phyloP scores from a whole-genome alignment of 1,284 basidiomycete species.

The Ganoderma sp. region DNA sequence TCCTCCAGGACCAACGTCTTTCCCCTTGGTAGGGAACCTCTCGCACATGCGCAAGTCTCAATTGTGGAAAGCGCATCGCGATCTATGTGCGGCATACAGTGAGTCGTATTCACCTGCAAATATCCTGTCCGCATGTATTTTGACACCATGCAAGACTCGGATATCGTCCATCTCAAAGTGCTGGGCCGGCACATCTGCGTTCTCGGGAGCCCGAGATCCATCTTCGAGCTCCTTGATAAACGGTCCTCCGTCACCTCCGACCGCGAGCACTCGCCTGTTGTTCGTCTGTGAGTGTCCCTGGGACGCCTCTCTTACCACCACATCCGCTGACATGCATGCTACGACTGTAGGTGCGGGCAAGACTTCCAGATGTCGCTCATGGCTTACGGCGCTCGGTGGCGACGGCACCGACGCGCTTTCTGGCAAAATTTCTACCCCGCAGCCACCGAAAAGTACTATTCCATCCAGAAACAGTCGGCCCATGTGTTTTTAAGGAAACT shows the following conservation, averaged over 20 bases:
- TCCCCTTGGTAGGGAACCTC: constrained; percentile 8
- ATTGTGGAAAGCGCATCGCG: constrained; percentile 10
- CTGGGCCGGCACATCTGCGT: constrained; percentile 12
- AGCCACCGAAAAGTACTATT: background rate
- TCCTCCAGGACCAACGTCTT: constrained; percentile 9
- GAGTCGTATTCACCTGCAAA: background rate
- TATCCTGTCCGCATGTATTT: background rate
- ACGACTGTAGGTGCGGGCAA: background rate
- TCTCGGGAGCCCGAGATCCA: constrained; percentile 8
- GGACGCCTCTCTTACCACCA: background rate
- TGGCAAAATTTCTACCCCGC: constrained; percentile 17
- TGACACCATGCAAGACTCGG: constrained; percentile 1
- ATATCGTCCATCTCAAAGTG: constrained; percentile 9
- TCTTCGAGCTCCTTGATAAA: constrained; percentile 22
- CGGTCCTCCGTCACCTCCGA: constrained; percentile 15
- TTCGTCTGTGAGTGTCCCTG: background rate
- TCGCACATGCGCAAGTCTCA: background rate
- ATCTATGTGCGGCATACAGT: constrained; percentile 10
- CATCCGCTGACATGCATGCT: background rate
- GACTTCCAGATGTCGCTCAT: constrained; percentile 5
- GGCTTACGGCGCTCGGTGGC: constrained; percentile 29
- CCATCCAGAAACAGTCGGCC: background rate
- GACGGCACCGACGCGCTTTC: constrained; percentile 28
- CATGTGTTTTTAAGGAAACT: background rate
- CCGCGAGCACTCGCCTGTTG: background rate